Conservation (phyloP, 768 basidiomycete species). For the button mushroom (Agaricus bisporus) region DNA sequence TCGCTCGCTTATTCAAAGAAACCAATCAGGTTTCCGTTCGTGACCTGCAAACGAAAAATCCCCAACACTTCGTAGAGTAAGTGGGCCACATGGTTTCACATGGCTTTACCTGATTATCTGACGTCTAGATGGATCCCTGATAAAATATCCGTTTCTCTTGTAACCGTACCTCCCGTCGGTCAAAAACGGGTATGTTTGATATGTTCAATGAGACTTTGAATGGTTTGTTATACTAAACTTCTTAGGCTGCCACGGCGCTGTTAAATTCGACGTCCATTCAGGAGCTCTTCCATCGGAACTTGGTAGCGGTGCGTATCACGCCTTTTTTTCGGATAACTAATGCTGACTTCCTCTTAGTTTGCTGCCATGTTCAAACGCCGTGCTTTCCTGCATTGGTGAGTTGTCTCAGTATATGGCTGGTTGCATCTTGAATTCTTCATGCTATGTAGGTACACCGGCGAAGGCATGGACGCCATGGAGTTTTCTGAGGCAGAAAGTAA, state of each 20-base stretch:
- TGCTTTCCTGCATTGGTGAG: constrained; percentile 81
- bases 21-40: constrained; percentile 53
- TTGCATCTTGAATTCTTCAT: neutral
- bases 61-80: constrained; percentile 74
- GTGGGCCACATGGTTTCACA: constrained; percentile 16
- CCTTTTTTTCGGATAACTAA: constrained; percentile 1
- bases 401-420: neutral
- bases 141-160: constrained; percentile 80
- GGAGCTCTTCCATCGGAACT: constrained; percentile 75
- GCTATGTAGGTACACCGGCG: constrained; percentile 61
- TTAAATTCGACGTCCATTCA: constrained; percentile 81
- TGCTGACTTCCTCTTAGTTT: constrained; percentile 34
- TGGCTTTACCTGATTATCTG: neutral
- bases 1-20: constrained; percentile 17
- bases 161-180: constrained; percentile 79
- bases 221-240: constrained; percentile 5
- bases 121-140: constrained; percentile 77
- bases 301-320: constrained; percentile 41
- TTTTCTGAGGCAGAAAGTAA: constrained; percentile 89
- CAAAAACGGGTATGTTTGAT: constrained; percentile 49
- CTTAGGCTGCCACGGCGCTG: constrained; percentile 61
- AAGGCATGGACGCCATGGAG: constrained; percentile 87
- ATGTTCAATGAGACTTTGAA: neutral
- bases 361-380: constrained; percentile 74
- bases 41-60: constrained; percentile 72